Evolutionary conservation across 139 green algal genomes (phyloP).

Genomic region (Spirogloea muscicola): DNA sequence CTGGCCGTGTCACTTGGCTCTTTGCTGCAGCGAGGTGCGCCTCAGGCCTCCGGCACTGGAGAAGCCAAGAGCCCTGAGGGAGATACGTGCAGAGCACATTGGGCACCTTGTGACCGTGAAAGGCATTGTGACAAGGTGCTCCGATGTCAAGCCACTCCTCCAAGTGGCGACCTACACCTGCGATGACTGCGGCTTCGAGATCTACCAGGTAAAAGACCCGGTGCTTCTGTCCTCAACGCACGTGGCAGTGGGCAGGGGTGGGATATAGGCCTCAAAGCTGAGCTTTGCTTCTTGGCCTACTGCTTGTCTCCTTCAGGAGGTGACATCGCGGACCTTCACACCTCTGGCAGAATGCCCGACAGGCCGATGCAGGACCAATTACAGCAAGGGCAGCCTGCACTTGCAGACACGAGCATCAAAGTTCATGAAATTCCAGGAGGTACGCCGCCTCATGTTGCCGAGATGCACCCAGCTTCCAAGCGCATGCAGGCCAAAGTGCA

Average conservation of each 20-base stretch:
- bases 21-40: constrained; percentile 66
- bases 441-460: constrained; percentile 1
- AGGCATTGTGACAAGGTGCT: constrained; percentile 86
- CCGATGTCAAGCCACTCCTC: constrained; percentile 88
- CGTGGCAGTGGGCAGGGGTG: neutral
- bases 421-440: constrained; percentile 91
- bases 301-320: constrained; percentile 24
- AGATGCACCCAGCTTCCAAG: neutral
- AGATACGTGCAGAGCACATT: constrained; percentile 70
- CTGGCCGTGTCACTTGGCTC: neutral
- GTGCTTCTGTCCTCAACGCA: neutral
- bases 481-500: no score
- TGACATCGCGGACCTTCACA: constrained; percentile 65
- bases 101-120: constrained; percentile 83
- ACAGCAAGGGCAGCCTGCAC: constrained; percentile 41
- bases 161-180: constrained; percentile 93
- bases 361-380: constrained; percentile 52
- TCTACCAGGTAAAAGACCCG: constrained; percentile 85
- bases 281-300: neutral
- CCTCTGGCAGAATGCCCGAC: constrained; percentile 57
- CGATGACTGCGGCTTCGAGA: constrained; percentile 76
- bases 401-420: constrained; percentile 73
- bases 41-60: constrained; percentile 53
- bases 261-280: neutral
- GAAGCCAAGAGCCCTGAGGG: constrained; percentile 58